phyloP scores from a whole-genome alignment of 345 rosid species.

The Atalantia buxifolia region DNA sequence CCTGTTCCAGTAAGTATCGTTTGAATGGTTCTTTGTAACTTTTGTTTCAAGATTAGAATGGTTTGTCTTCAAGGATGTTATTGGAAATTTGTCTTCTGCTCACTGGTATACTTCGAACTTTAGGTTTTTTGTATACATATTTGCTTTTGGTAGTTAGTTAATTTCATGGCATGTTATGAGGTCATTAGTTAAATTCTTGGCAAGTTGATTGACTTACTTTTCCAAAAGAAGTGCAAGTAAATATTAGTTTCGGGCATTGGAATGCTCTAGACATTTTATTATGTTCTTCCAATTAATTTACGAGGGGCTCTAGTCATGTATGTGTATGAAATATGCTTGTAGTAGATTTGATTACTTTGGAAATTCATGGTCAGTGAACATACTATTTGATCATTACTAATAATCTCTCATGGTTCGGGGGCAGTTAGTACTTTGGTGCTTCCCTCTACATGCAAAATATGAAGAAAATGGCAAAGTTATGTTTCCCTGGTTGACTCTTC shows the following conservation, averaged over 20 bases:
- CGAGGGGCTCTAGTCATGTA: neutral
- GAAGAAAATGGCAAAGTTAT: neutral
- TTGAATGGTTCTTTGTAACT: neutral
- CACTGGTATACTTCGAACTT: neutral
- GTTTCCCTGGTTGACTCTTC: neutral
- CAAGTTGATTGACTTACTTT: no score
- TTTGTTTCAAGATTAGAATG: neutral
- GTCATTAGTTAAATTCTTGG: no score
- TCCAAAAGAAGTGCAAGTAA: neutral
- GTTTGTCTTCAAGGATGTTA: neutral
- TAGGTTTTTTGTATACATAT: neutral
- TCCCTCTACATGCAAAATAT: neutral
- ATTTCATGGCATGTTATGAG: neutral
- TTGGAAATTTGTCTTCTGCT: neutral
- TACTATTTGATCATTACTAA: no score
- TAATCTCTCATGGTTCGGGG: neutral
- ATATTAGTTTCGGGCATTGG: neutral
- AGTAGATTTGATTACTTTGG: neutral
- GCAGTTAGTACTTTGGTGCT: neutral
- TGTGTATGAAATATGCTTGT: neutral
- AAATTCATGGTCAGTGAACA: neutral
- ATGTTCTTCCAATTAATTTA: neutral
- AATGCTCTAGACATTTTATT: neutral
- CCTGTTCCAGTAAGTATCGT: conserved; percentile 62
- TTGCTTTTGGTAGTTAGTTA: neutral